A percentile compares a stretch with the other conserved stretches of the same genome.
Evolutionary conservation across 2,329 filamentous ascomycete genomes (phyloP).

Genomic region (Trichoderma sp.): DNA sequence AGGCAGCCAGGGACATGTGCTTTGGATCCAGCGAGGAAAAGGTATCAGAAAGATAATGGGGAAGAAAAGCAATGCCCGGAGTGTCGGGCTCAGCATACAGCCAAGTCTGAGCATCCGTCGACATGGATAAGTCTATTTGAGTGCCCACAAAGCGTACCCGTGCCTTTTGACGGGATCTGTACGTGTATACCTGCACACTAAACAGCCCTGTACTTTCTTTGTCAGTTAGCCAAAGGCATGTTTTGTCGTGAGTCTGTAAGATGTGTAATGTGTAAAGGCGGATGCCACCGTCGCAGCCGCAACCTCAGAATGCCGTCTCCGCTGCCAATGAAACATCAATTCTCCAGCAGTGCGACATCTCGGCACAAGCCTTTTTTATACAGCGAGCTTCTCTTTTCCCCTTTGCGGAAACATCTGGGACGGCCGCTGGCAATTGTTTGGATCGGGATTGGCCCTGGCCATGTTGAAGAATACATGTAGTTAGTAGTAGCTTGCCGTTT

Average conservation of each 20-base stretch:
- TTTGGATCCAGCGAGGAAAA: background rate
- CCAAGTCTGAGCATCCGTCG: background rate
- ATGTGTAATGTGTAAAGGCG: background rate
- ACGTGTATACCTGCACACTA: background rate
- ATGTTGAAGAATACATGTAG: background rate
- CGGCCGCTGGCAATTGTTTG: background rate
- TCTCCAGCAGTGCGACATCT: background rate
- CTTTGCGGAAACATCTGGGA: background rate
- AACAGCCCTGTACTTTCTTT: background rate
- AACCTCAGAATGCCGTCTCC: background rate
- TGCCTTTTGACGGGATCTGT: background rate
- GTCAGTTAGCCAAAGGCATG: background rate
- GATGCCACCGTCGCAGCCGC: background rate
- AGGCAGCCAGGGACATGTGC: background rate
- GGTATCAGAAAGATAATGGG: background rate
- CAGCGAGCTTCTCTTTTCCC: background rate
- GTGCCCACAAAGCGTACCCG: background rate
- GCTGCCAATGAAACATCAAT: background rate
- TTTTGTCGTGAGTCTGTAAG: background rate
- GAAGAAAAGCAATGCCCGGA: background rate
- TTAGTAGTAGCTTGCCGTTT: background rate
- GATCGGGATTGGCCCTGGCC: background rate
- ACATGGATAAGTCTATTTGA: background rate
- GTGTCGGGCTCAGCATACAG: background rate
- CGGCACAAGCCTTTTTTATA: background rate